A percentile compares a stretch with the other conserved stretches of the same genome.
These are phyloP conservation scores for Coniella lustricola DNA, from an alignment of 2,329 filamentous ascomycete genomes.

Conservation along the genomic window DNA sequence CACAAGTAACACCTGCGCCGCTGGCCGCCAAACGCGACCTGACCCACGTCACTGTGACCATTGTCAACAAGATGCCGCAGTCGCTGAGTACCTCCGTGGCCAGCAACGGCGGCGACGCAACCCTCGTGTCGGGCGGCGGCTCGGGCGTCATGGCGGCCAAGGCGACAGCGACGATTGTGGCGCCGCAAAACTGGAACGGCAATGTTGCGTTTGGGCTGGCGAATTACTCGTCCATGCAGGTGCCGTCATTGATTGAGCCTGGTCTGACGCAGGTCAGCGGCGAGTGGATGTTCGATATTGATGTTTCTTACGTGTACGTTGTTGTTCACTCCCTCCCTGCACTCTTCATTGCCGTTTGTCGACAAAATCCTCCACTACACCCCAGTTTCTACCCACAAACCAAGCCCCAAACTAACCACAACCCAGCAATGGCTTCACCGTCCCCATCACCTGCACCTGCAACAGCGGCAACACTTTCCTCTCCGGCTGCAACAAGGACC, in stretches of 20 bases:
- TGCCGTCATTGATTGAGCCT: constrained; percentile 7
- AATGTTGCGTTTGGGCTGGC: constrained; percentile 10
- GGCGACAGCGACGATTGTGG: constrained; percentile 6
- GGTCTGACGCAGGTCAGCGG: constrained; percentile 4
- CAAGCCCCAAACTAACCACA: not conserved
- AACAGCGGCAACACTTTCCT: constrained; percentile 6
- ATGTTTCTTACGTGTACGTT: constrained; percentile 14
- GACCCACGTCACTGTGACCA: constrained; percentile 9
- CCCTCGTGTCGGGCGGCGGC: not conserved
- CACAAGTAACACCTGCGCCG: constrained; percentile 5
- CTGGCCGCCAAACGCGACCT: not conserved
- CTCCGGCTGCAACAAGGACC: constrained; percentile 12
- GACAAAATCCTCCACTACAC: too few species aligned
- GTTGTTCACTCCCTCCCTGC: not conserved
- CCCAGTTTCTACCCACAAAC: too few species aligned
- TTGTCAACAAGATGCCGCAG: constrained; percentile 11
- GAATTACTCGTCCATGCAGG: not conserved
- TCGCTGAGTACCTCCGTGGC: constrained; percentile 9
- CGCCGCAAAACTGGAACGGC: constrained; percentile 11
- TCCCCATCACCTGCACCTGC: constrained; percentile 15
- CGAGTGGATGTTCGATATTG: constrained; percentile 8
- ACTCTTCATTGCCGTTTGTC: not conserved
- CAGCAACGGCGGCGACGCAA: constrained; percentile 3
- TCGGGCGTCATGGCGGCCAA: not conserved
- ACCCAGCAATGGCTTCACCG: constrained; percentile 13